Evolutionary conservation across 495 filamentous ascomycete genomes (phyloP).

Genomic region (Hyaloscypha hepaticicola): DNA sequence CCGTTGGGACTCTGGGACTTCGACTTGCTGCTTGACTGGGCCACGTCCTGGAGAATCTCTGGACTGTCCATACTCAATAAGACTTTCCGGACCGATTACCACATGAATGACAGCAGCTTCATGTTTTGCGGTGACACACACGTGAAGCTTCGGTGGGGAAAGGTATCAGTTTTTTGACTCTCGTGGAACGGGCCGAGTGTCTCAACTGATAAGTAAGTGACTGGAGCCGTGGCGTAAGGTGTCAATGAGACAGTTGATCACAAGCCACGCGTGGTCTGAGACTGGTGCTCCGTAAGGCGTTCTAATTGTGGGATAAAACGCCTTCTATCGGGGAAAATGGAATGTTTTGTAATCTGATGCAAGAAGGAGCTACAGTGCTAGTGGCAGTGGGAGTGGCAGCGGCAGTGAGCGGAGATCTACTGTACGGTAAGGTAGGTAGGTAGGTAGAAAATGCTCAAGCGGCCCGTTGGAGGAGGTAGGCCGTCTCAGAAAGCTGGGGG

Average conservation of each 20-base stretch:
- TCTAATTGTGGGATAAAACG: neutral
- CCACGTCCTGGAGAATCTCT: neutral
- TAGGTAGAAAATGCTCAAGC: neutral
- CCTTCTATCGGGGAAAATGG: neutral
- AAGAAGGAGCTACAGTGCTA: neutral
- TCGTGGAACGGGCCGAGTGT: conserved; percentile 15
- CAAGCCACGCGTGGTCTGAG: neutral
- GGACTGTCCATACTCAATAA: neutral
- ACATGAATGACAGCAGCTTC: neutral
- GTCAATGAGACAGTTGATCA: neutral
- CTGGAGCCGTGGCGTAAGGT: neutral
- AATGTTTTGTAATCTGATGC: neutral
- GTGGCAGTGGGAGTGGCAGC: neutral
- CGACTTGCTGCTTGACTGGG: neutral
- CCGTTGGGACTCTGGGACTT: neutral
- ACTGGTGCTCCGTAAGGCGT: neutral
- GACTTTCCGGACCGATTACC: neutral
- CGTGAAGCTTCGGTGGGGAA: neutral
- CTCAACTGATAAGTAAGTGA: conserved; percentile 6
- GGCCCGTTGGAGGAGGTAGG: neutral
- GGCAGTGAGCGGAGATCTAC: no score
- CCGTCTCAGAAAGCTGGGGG: neutral
- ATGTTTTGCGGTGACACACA: conserved; percentile 1
- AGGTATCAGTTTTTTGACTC: neutral
- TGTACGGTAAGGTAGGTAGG: no score